Conservation (phyloP, 257 asterid genomes). For the Solanum sejunctum region DNA sequence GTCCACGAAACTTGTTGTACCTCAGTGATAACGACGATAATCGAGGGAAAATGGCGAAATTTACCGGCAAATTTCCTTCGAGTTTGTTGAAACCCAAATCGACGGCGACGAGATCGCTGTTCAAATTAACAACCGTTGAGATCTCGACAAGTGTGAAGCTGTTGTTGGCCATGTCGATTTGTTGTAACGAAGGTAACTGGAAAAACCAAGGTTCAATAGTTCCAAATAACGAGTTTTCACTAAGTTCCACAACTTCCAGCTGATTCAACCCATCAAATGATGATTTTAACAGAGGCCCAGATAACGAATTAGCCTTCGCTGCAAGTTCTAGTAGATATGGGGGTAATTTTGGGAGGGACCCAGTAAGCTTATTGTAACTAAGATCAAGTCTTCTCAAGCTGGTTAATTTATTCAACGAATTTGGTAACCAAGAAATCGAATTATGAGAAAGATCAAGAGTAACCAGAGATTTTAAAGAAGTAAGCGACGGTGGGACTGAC, state of each 20-base stretch:
- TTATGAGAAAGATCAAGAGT: slow-evolving; percentile 58
- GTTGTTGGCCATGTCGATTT: slow-evolving; percentile 56
- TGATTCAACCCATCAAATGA: slow-evolving; percentile 39
- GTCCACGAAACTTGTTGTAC: slow-evolving; percentile 63
- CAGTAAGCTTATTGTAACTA: slow-evolving; percentile 63
- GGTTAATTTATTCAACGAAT: slow-evolving; percentile 21
- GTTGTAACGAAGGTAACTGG: slow-evolving; percentile 58
- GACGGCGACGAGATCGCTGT: slow-evolving; percentile 60
- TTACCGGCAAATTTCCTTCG: slow-evolving; percentile 40
- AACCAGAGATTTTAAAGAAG: slow-evolving; percentile 27
- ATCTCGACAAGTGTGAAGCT: slow-evolving; percentile 28
- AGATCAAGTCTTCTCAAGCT: slow-evolving; percentile 47
- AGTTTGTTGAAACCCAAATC: slow-evolving; percentile 57
- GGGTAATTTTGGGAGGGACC: slow-evolving; percentile 65
- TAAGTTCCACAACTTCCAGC: slow-evolving; percentile 61
- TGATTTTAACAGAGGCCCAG: slow-evolving; percentile 30
- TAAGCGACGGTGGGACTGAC: slow-evolving; percentile 43
- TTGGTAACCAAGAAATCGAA: slow-evolving; percentile 48
- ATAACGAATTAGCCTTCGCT: slow-evolving; percentile 46
- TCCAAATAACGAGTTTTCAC: slow-evolving; percentile 54
- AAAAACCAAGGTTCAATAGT: slow-evolving; percentile 51
- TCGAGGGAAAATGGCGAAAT: slow-evolving; percentile 32
- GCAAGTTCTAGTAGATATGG: slow-evolving; percentile 54
- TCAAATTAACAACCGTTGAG: slow-evolving; percentile 12
- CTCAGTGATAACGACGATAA: slow-evolving; percentile 55